Conservation (phyloP, 176 grass and related monocot genomes). For the Lolium perenne region DNA sequence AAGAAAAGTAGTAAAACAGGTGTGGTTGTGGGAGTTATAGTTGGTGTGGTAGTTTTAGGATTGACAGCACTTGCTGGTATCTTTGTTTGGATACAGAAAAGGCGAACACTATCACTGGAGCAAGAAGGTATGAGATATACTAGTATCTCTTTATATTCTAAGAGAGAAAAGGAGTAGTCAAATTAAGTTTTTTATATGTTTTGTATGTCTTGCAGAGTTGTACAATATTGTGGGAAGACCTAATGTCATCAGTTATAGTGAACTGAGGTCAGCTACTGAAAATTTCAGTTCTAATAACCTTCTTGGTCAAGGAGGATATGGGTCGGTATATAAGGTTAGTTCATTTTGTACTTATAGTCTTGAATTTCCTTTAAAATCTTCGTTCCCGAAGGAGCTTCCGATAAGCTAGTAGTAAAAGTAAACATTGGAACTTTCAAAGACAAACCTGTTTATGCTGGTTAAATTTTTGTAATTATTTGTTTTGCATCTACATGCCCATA, state of each 20-base stretch:
- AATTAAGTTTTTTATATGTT: no score
- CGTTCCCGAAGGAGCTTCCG: not conserved
- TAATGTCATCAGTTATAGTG: slow-evolving; percentile 68
- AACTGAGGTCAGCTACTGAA: slow-evolving; percentile 71
- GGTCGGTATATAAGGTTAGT: slow-evolving; percentile 77
- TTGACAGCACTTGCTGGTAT: slow-evolving; percentile 48
- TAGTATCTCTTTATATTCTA: slow-evolving; percentile 4
- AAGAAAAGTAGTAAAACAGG: slow-evolving; percentile 51
- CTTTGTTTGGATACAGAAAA: slow-evolving; percentile 57
- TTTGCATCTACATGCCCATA: not conserved
- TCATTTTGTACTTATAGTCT: not conserved
- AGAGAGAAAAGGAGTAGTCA: not conserved
- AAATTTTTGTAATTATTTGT: not conserved
- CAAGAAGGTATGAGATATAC: slow-evolving; percentile 45
- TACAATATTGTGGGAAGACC: slow-evolving; percentile 64
- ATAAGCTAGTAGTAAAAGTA: not conserved
- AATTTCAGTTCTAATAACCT: slow-evolving; percentile 73
- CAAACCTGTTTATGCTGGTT: not conserved
- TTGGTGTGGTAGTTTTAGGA: slow-evolving; percentile 57
- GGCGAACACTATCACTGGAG: slow-evolving; percentile 49
- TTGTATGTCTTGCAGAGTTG: slow-evolving; percentile 61
- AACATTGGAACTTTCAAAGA: slow-evolving; percentile 13
- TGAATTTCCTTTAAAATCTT: slow-evolving; percentile 20
- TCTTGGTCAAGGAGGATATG: slow-evolving; percentile 91
- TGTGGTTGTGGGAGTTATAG: slow-evolving; percentile 57